Evolutionary conservation across 2,329 filamentous ascomycete genomes (phyloP), one percentile per base, ranked within the genome.

Genomic region (Exutisphaerella laricina): DNA sequence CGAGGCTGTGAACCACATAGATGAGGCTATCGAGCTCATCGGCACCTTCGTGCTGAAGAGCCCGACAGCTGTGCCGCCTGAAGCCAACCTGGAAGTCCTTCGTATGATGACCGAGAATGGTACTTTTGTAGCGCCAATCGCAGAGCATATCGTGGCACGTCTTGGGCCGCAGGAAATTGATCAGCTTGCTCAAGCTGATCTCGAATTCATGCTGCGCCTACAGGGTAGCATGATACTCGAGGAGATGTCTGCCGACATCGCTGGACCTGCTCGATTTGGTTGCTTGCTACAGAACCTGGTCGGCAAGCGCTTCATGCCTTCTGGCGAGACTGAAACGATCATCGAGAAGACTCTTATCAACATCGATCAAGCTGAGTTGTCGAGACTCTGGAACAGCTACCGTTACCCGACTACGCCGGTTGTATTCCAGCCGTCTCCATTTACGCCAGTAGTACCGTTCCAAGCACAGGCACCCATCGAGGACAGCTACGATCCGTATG

Each of bases 401-500:
- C 70, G 70, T 53, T 72, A 74, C 52, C 50, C 74, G 67, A 58
- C 62, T 49, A 58, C 61, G 41, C 55, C 66, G 66, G 39, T 63
- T 0, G 53, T 63, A 34, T 65, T 66, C 51, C 68, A 72, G 16
- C 74, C 80, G 10, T 71, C 76, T 39, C 63, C 73, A 0, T 78
- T 71, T 64, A 54, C 70, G 59, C 39, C 61, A 62, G 39, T 68
- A 61, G 30, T 71, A 18, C 57, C 64, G 10, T 61, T 71, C n/a
- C 75, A 74, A 4, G 49, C 70, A 62, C 26, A 70, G 22, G 74
- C 80, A 4, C 76, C 77, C 41, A 82, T 79, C 45, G 85, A 94
- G 58, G 90, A 96, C 53, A 82, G 80, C 5, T 94, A 84, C 58
- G 92, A 98, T 60, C 92, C 92, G 1, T 94, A 97, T 61, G 86